Base-by-base conservation (phyloP, 805 yeast genomes). In the Ogataea allantospora region DNA sequence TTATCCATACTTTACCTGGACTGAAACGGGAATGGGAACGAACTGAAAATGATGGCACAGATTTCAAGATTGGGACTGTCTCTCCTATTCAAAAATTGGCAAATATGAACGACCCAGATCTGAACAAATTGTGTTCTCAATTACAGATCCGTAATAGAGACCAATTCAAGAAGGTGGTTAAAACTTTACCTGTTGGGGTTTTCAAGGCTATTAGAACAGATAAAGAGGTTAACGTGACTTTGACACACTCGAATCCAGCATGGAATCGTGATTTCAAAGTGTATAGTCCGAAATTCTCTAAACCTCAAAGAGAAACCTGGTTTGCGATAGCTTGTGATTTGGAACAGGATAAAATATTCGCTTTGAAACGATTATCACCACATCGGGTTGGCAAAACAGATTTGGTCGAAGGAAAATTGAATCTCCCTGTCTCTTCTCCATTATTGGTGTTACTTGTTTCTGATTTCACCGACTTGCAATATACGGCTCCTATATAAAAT, bases 251-350 rank as follows among this genome's bases (percentile, higher is more conserved):
- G n/a, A 78, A 75, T 37, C 50, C 44, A 16, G 70, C 78, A 3
- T 54, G 65, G 38, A 75, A 73, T 46, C 64, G 67, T 3, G 88
- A 82, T 30, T 84, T 78, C 66, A 76, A 75, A 47, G 75, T 87
- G 35, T 78, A 80, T 53, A 70, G 89, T 40, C 91, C 95, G 2
- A 77, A 75, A 50, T 93, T 86, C 65, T 95, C 96, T 30, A 91
- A 93, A 60, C 68, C 80, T 2, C 99, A 93, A 62, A 81, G 88
- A 53, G 98, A 93, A 57, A 78, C 95, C 0, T 93, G 99, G 98
- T 87, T 91, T 58, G 73, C 80, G 7, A 74, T 91, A 32, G 49
- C 80, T 7, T 65, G 75, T 43, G 77, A 79, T 44, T 62, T 63
- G 18, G 61, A 65, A 6, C 66, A 60, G 2, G 72, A 72, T 30